Conservation (phyloP, 225 moss, liverwort and hornwort species). For the Rhytidiadelphus loreus region DNA sequence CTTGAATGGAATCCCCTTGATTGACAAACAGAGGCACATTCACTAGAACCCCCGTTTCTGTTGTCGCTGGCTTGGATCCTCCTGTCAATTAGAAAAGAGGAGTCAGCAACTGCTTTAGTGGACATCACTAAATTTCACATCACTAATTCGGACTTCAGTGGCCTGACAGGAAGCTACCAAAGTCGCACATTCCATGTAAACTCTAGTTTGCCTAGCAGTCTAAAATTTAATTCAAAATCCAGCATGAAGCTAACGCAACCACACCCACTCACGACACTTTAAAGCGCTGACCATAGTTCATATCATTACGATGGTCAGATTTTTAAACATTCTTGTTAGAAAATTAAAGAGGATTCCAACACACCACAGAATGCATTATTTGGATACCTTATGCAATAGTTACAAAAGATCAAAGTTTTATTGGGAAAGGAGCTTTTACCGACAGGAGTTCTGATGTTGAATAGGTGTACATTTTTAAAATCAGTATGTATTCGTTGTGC, state of each 20-base stretch:
- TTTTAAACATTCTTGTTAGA: neutral
- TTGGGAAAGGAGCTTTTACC: neutral
- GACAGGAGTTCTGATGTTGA: neutral
- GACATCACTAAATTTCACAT: neutral
- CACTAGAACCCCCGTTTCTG: constrained; percentile 79
- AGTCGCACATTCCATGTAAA: neutral
- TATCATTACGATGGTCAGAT: neutral
- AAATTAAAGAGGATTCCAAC: neutral
- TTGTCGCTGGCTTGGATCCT: constrained; percentile 72
- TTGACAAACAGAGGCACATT: constrained; percentile 80
- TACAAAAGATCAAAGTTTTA: neutral
- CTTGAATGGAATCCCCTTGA: constrained; percentile 62
- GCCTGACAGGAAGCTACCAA: neutral
- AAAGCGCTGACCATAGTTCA: neutral
- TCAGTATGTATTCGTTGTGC: neutral
- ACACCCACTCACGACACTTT: neutral
- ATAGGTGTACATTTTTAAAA: no score
- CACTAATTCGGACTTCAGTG: neutral
- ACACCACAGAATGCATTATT: neutral
- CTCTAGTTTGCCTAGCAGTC: neutral
- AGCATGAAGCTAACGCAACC: neutral
- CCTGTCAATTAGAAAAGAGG: constrained; percentile 28
- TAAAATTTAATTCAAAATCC: neutral
- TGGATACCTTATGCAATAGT: neutral
- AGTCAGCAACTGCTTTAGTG: neutral